These are phyloP conservation scores for Posidonia australis DNA, from an alignment of 106 monocot genomes.

Conservation along the genomic window DNA sequence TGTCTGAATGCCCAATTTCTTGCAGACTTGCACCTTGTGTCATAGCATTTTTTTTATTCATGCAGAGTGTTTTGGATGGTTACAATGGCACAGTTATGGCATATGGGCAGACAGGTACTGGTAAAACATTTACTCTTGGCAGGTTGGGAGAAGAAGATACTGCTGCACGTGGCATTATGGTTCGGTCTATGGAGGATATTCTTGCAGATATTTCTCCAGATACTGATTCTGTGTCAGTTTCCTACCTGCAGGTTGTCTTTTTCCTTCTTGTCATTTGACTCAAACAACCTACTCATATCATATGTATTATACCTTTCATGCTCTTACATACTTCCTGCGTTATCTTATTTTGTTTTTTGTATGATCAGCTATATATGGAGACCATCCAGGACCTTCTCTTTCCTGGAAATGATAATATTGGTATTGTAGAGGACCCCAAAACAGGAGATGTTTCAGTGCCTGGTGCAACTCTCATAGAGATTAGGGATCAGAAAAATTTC, in stretches of 20 bases:
- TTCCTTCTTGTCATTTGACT: not conserved
- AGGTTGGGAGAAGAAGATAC: constrained; percentile 90
- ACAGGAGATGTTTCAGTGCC: constrained; percentile 95
- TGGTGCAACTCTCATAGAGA: constrained; percentile 72
- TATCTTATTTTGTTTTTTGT: not conserved
- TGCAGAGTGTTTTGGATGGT: constrained; percentile 92
- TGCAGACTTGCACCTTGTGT: not conserved
- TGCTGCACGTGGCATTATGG: constrained; percentile 93
- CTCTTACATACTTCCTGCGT: no score
- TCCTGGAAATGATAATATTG: constrained; percentile 90
- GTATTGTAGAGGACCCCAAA: constrained; percentile 89
- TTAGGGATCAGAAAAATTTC: constrained; percentile 80
- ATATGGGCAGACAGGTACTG: constrained; percentile 98
- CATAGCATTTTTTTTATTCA: not conserved
- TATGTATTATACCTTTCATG: not conserved
- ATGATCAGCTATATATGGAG: constrained; percentile 87
- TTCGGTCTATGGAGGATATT: constrained; percentile 98
- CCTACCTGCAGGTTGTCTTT: constrained; percentile 78
- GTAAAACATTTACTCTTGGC: constrained; percentile 95
- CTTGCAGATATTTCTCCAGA: constrained; percentile 61
- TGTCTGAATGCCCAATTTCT: no score
- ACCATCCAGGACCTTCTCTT: constrained; percentile 92
- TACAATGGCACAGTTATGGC: constrained; percentile 99
- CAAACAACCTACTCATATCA: not conserved
- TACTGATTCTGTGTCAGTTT: constrained; percentile 75